phyloP scores from a whole-genome alignment of 2,329 filamentous ascomycete genomes.

The Fusarium sp. region DNA sequence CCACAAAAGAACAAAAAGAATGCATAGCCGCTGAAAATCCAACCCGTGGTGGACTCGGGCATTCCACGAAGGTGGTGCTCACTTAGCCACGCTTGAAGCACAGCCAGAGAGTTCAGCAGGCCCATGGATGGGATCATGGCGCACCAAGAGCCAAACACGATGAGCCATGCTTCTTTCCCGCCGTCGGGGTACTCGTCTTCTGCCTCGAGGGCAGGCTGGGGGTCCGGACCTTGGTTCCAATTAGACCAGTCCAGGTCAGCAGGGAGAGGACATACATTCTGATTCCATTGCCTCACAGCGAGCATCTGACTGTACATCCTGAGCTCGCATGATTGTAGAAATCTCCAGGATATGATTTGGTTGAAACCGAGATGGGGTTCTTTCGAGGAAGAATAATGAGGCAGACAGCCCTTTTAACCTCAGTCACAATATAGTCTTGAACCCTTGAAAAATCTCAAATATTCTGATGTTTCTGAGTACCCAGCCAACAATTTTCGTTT shows the following conservation, averaged over 20 bases:
- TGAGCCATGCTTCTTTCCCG: slow-evolving; percentile 73
- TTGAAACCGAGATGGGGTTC: not conserved
- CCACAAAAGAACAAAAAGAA: not conserved
- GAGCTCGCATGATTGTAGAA: not conserved
- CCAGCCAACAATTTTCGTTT: not conserved
- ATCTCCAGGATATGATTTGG: not conserved
- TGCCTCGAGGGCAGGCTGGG: not conserved
- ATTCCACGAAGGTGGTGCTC: slow-evolving; percentile 52
- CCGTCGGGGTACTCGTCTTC: slow-evolving; percentile 71
- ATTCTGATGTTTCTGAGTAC: not conserved
- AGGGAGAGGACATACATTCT: not conserved
- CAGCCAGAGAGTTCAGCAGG: slow-evolving; percentile 73
- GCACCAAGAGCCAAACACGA: slow-evolving; percentile 77
- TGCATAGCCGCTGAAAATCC: not conserved
- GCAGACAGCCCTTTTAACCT: not conserved
- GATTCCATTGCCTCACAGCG: not conserved
- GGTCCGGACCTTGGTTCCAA: not conserved
- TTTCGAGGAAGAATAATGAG: not conserved
- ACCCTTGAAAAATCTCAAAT: too few species aligned
- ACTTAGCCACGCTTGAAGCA: slow-evolving; percentile 74
- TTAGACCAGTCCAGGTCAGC: not conserved
- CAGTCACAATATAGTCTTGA: not conserved
- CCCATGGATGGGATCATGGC: slow-evolving; percentile 74
- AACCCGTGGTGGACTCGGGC: not conserved
- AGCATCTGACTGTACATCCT: not conserved